phyloP scores from a whole-genome alignment of 2,329 filamentous ascomycete genomes.

The Knufia petricola region DNA sequence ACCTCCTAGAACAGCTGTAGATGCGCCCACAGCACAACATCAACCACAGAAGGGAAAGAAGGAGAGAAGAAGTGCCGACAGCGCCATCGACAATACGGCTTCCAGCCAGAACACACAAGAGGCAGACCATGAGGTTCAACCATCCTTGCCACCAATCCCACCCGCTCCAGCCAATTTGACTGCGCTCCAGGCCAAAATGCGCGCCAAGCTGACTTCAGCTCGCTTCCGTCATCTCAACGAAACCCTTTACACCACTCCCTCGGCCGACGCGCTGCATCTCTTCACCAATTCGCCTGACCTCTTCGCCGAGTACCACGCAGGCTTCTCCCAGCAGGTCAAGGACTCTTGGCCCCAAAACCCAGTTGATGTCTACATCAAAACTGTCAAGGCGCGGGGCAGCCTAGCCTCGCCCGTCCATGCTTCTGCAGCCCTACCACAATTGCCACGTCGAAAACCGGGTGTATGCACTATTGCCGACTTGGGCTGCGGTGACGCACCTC shows the following conservation, averaged over 20 bases:
- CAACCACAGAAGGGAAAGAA: slow-evolving; percentile 48
- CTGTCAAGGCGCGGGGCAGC: slow-evolving; percentile 55
- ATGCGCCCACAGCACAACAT: neutral
- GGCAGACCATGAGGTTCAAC: neutral
- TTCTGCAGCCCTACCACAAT: slow-evolving; percentile 52
- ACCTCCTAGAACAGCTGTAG: neutral
- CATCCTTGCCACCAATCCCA: slow-evolving; percentile 31
- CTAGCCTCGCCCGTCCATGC: slow-evolving; percentile 16
- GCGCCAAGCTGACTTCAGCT: slow-evolving; percentile 84
- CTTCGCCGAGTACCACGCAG: slow-evolving; percentile 92
- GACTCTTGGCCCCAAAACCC: slow-evolving; percentile 91
- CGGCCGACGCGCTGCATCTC: slow-evolving; percentile 67
- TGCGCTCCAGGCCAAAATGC: slow-evolving; percentile 87
- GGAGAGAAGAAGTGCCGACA: slow-evolving; percentile 20
- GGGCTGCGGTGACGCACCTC: slow-evolving; percentile 82
- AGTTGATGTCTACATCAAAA: slow-evolving; percentile 71
- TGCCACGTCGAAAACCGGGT: slow-evolving; percentile 61
- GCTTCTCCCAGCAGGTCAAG: slow-evolving; percentile 89
- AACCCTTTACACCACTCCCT: slow-evolving; percentile 88
- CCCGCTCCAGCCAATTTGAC: slow-evolving; percentile 58
- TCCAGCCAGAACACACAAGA: neutral
- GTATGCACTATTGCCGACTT: slow-evolving; percentile 77
- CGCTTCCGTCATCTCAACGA: slow-evolving; percentile 97
- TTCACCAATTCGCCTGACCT: slow-evolving; percentile 82
- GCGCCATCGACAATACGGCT: neutral